Evolutionary conservation across 352 stramenopile genomes (phyloP), one percentile per base, ranked within the genome.

Genomic region (Globisporangium abappressorium): DNA sequence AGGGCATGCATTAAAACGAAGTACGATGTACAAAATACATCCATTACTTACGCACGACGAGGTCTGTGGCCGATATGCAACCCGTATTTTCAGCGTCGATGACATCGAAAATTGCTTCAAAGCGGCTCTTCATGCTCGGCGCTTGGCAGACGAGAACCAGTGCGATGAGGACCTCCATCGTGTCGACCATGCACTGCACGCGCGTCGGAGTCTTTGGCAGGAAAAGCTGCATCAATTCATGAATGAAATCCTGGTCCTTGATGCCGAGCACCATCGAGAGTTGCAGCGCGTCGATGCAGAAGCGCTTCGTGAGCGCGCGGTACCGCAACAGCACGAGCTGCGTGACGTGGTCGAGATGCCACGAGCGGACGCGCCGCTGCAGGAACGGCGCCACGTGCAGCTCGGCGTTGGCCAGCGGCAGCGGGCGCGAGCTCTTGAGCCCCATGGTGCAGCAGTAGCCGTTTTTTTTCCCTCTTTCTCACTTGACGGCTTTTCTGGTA

Each of bases 81-180:
- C 77, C 80, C 11, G 69, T 73, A 5, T 53, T 20, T 41, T 86
- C 70, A 33, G 76, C 36, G 24, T 91, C 82, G 3, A 86, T 79
- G 55, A 89, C 69, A 38, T 88, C 80, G 62, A 91, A 89, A 34
- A 91, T 89, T 15, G 81, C 80, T 74, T 91, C 75, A 57, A 89
- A 89, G 41, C 82, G 82, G n/a, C 72, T 72, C 26, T 76, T 71
- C 80, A 88, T 89, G 33, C 62, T 77, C 1, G 79, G 72, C 20
- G 82, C 80, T 60, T 92, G 84, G 36, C 81, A 91, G 12, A 90
- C 81, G 55, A 92, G 77, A 11, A 79, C 71, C 14, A 92, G 57
- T 26, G 81, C 79, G 36, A 91, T 75, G 30, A 91, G 72, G 15
- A 92, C 74, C 65, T 92, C 82, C 73, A 87, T 87, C n/a, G 67